phyloP scores from a whole-genome alignment of 129 eudicot species.

The Tagetes erecta region DNA sequence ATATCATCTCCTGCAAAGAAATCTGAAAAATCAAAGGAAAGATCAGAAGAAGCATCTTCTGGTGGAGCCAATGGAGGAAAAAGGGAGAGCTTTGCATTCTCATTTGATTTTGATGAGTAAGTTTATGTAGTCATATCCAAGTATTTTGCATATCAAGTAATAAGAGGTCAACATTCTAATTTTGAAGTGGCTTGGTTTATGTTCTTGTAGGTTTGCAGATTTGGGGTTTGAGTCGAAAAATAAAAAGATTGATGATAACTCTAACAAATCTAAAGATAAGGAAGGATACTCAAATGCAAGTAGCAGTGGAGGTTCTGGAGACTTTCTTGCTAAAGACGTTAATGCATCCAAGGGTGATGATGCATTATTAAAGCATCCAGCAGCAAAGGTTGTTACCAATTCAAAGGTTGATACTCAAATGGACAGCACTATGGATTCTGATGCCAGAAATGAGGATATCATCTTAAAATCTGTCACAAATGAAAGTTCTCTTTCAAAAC shows the following conservation, averaged over 20 bases:
- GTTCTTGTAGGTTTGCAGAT: constrained; percentile 48
- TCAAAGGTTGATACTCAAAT: constrained; percentile 39
- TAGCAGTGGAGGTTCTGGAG: constrained; percentile 41
- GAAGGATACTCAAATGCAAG: constrained; percentile 34
- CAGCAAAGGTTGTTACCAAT: constrained; percentile 23
- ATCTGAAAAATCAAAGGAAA: constrained; percentile 54
- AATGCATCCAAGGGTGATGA: constrained; percentile 34
- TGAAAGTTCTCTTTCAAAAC: constrained; percentile 31
- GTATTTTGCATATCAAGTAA: constrained; percentile 4
- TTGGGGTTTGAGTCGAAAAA: constrained; percentile 52
- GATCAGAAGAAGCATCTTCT: constrained; percentile 48
- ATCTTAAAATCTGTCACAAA: constrained; percentile 32
- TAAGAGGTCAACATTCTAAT: constrained; percentile 2
- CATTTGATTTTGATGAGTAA: constrained; percentile 73
- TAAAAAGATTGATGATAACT: constrained; percentile 37
- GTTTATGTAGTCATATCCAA: constrained; percentile 24
- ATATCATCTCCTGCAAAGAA: constrained; percentile 62
- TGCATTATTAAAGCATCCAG: constrained; percentile 35
- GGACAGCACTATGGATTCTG: constrained; percentile 27
- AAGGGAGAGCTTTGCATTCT: constrained; percentile 55
- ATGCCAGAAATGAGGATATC: constrained; percentile 30
- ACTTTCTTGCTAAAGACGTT: constrained; percentile 31
- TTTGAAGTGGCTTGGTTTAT: constrained; percentile 15
- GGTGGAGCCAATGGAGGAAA: constrained; percentile 42
- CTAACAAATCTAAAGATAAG: constrained; percentile 37